Base-by-base conservation (phyloP, 176 grass and related monocot species). In the Tuctoria greenei region DNA sequence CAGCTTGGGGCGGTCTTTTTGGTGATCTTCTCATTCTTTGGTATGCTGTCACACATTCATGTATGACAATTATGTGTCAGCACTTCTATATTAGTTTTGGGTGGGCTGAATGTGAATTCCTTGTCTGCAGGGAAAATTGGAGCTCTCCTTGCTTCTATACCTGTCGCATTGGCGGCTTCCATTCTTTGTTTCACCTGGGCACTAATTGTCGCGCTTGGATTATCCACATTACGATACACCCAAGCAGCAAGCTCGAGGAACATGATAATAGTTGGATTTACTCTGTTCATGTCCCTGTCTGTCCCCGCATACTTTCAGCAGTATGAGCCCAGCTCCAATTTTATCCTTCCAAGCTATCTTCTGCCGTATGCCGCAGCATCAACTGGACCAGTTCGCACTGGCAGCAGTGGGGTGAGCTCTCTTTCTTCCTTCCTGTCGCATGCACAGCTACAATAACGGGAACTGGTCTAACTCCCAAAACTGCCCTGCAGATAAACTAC, bases 251-350 rank as follows among this genome's bases (percentile, higher is more conserved):
- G 95, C 79, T 95, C 95, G n/a, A 94, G 95, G 18, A 99, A 99
- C 80, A 90, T 99, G 79, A 95, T 99, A 82, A 99, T 99, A n/a
- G 87, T 99, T 10, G 95, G 92, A 23, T 99, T 99, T 84, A 99
- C 95, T 20, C 83, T 99, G 34, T 99, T 99, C 72, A 95, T 99
- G 47, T 99, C 95, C 61, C 56, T 99, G 38, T 95, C 95, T 1
- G 79, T 99, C 27, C 92, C 92, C 0, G 87, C 95, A 20, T 99
- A 92, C 55, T 90, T 99, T 82, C 95, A 99, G 51, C 91, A 93
- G 54, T 95, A 95, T 74, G 87, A 89, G 56, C 89, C 89, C 47
- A 95, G 77, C 71, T 79, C 91, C 43, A 86, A 39, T 61, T 85
- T 99, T 78, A 95, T 95, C 79, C 83, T 99, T 14, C 95, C 95